Conservation (phyloP, 2,329 filamentous ascomycete genomes). For the Colletotrichum sp. region DNA sequence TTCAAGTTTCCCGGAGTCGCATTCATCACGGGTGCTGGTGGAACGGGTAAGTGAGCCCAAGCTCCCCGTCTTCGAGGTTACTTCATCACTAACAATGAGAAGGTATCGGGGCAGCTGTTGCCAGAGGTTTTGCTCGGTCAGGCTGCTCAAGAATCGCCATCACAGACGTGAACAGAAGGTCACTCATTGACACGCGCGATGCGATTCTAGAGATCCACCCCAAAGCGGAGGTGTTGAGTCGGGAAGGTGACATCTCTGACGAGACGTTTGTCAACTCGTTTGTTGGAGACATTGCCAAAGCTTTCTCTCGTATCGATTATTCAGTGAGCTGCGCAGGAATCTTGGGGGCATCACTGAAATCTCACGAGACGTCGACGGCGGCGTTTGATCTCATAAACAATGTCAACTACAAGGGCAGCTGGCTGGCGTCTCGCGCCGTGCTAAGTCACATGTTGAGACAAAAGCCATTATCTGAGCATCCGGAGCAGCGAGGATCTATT, state of each 20-base stretch:
- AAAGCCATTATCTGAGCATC: constrained; percentile 43
- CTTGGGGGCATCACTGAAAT: constrained; percentile 44
- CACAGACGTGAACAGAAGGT: constrained; percentile 52
- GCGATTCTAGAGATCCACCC: constrained; percentile 38
- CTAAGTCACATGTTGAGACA: constrained; percentile 52
- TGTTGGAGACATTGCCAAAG: constrained; percentile 30
- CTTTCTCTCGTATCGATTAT: constrained; percentile 58
- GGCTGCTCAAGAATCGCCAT: constrained; percentile 59
- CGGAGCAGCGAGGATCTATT: constrained; percentile 49
- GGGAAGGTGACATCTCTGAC: constrained; percentile 52
- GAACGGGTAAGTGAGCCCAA: constrained; percentile 39
- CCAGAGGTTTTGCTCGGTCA: constrained; percentile 52
- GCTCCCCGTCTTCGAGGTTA: neutral
- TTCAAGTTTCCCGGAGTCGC: constrained; percentile 47
- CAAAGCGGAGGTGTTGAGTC: constrained; percentile 33
- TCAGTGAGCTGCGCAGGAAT: constrained; percentile 62
- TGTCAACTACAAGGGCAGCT: constrained; percentile 60
- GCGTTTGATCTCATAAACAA: constrained; percentile 58
- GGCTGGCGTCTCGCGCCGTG: constrained; percentile 50
- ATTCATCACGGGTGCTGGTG: constrained; percentile 52
- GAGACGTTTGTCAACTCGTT: constrained; percentile 47
- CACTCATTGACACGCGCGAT: constrained; percentile 41
- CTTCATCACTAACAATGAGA: neutral
- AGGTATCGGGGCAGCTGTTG: constrained; percentile 63
- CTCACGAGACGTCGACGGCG: constrained; percentile 49